A percentile compares a stretch with the other conserved stretches of the same genome.
phyloP scores from a whole-genome alignment of 1,284 basidiomycete genomes.

The Lignosus rhinocerotis region DNA sequence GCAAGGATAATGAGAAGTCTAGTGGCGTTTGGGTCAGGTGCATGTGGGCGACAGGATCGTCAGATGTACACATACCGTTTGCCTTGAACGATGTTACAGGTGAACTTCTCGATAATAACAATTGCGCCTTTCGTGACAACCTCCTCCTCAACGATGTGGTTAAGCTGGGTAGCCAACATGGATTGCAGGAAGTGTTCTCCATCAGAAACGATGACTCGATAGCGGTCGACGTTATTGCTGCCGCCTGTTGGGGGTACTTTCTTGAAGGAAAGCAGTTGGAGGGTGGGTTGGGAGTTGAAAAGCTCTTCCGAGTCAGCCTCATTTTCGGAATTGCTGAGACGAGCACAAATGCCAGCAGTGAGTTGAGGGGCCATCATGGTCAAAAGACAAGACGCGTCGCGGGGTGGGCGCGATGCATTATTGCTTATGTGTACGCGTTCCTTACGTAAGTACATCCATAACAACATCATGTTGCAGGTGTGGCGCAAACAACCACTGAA shows the following conservation, averaged over 20 bases:
- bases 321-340: constrained; percentile 48
- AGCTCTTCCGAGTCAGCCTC: constrained; percentile 45
- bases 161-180: constrained; percentile 95
- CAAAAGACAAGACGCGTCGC: constrained; percentile 19
- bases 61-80: constrained; percentile 59
- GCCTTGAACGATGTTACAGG: constrained; percentile 83
- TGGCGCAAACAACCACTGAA: background rate
- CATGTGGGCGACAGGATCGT: background rate
- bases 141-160: constrained; percentile 73
- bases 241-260: constrained; percentile 57
- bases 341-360: constrained; percentile 55
- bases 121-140: constrained; percentile 74
- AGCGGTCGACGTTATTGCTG: constrained; percentile 51
- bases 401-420: constrained; percentile 20
- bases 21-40: background rate
- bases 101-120: constrained; percentile 75
- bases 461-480: background rate
- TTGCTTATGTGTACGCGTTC: constrained; percentile 22
- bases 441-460: constrained; percentile 6
- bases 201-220: constrained; percentile 79
- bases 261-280: constrained; percentile 86
- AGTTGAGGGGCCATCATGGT: constrained; percentile 43
- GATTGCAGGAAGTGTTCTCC: constrained; percentile 84
- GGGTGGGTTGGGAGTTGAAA: constrained; percentile 58
- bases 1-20: constrained; percentile 88